Conservation (phyloP, 2,329 filamentous ascomycete genomes). For the Ascochyta rabiei region DNA sequence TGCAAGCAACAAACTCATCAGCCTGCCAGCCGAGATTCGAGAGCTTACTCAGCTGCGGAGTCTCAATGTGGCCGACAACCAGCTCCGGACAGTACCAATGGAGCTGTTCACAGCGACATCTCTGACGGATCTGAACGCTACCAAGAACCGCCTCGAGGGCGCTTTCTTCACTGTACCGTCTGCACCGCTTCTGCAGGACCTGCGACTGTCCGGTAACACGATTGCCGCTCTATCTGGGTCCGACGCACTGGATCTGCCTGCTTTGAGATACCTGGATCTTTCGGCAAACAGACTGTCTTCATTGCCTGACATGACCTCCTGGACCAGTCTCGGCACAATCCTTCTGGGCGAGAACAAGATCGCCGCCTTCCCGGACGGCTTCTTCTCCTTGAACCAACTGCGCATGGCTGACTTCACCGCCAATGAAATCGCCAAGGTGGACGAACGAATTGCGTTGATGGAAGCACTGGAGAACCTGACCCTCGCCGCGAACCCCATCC, state of each 20-base stretch:
- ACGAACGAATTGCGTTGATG: slow-evolving; percentile 80
- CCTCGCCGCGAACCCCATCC: slow-evolving; percentile 85
- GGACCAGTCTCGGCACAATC: slow-evolving; percentile 74
- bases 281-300: slow-evolving; percentile 77
- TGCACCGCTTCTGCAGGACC: slow-evolving; percentile 69
- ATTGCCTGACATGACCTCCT: slow-evolving; percentile 76
- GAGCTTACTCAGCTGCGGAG: slow-evolving; percentile 72
- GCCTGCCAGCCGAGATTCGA: slow-evolving; percentile 70
- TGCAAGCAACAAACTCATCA: slow-evolving; percentile 77
- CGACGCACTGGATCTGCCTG: slow-evolving; percentile 67
- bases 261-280: slow-evolving; percentile 74
- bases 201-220: slow-evolving; percentile 81
- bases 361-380: slow-evolving; percentile 74
- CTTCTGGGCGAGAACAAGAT: slow-evolving; percentile 84
- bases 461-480: slow-evolving; percentile 74
- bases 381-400: slow-evolving; percentile 70
- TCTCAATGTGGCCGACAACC: slow-evolving; percentile 81
- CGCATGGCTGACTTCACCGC: slow-evolving; percentile 81
- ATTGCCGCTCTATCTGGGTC: slow-evolving; percentile 61
- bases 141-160: slow-evolving; percentile 79
- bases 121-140: slow-evolving; percentile 73
- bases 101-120: slow-evolving; percentile 70
- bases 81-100: slow-evolving; percentile 73
- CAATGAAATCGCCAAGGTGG: slow-evolving; percentile 79
- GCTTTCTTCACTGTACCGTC: slow-evolving; percentile 68